These are phyloP conservation scores for Ogataea angusta DNA, from an alignment of 805 yeast genomes.

Conservation along the genomic window DNA sequence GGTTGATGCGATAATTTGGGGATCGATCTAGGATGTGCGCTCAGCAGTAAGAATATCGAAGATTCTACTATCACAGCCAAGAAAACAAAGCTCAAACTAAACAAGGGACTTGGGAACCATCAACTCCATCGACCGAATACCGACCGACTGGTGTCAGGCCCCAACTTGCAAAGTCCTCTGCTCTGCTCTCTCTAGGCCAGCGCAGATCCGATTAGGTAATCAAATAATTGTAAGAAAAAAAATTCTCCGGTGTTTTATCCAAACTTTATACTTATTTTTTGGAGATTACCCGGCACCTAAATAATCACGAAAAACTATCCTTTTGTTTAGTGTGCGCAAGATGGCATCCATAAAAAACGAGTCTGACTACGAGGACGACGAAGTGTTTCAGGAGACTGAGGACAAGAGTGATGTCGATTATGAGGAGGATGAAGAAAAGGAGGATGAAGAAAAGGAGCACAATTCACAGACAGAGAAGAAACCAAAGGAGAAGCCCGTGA, in stretches of 20 bases:
- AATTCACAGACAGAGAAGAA: slow-evolving; percentile 16
- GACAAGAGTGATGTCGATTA: slow-evolving; percentile 24
- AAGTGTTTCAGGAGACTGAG: slow-evolving; percentile 18
- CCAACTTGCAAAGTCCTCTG: neutral
- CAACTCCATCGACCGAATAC: slow-evolving; percentile 5
- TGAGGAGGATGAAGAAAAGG: slow-evolving; percentile 24
- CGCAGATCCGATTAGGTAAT: slow-evolving; percentile 9
- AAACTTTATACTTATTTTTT: neutral
- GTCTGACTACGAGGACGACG: slow-evolving; percentile 19
- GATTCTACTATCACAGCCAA: slow-evolving; percentile 7
- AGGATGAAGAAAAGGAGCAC: slow-evolving; percentile 21
- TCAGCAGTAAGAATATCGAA: slow-evolving; percentile 3
- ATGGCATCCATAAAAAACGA: slow-evolving; percentile 7
- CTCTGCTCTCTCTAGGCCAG: neutral
- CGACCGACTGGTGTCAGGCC: slow-evolving; percentile 1
- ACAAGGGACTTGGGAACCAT: slow-evolving; percentile 1
- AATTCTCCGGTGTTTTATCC: neutral
- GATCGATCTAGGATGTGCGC: slow-evolving; percentile 20
- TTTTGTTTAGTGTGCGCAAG: slow-evolving; percentile 14
- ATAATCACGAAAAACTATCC: slow-evolving; percentile 18
- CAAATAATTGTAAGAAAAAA: slow-evolving; percentile 10
- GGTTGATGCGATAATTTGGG: slow-evolving; percentile 30
- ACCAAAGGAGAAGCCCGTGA: slow-evolving; percentile 19
- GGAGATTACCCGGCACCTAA: slow-evolving; percentile 7
- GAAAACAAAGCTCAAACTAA: slow-evolving; percentile 1